phyloP scores from a whole-genome alignment of 352 stramenopile species.

The Phytophthora lateralis region DNA sequence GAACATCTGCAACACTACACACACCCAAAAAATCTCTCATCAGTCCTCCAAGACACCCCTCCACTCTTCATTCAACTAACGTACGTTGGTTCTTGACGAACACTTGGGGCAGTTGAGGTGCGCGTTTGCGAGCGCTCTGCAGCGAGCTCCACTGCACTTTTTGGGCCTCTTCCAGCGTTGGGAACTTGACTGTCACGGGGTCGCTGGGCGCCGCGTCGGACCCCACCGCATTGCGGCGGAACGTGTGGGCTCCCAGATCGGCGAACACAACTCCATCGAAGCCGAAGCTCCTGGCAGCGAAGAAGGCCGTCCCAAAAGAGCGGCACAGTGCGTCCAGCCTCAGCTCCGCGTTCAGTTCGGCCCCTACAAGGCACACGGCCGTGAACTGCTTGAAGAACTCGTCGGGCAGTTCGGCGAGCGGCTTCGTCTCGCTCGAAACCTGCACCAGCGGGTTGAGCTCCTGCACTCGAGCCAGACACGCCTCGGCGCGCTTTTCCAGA shows the following conservation, averaged over 20 bases:
- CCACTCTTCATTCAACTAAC: slow-evolving; percentile 8
- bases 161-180: slow-evolving; percentile 55
- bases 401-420: slow-evolving; percentile 54
- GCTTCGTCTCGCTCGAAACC: slow-evolving; percentile 81
- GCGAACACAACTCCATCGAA: slow-evolving; percentile 82
- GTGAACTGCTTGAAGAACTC: slow-evolving; percentile 89
- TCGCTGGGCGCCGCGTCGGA: slow-evolving; percentile 39
- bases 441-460: slow-evolving; percentile 95
- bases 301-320: slow-evolving; percentile 66
- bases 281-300: slow-evolving; percentile 75
- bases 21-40: not conserved
- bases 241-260: slow-evolving; percentile 74
- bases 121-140: slow-evolving; percentile 70
- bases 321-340: slow-evolving; percentile 68
- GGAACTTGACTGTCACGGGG: slow-evolving; percentile 54
- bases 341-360: slow-evolving; percentile 48
- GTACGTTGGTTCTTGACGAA: slow-evolving; percentile 83
- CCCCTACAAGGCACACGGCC: slow-evolving; percentile 79
- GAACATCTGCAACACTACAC: slow-evolving; percentile 70
- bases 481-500: slow-evolving; percentile 63
- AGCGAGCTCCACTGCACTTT: slow-evolving; percentile 64
- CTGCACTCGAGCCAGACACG: slow-evolving; percentile 83
- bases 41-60: not conserved
- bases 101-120: slow-evolving; percentile 71
- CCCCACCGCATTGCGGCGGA: slow-evolving; percentile 49